Conservation (phyloP, 2,329 filamentous ascomycete species). For the Aschersonia sp. region DNA sequence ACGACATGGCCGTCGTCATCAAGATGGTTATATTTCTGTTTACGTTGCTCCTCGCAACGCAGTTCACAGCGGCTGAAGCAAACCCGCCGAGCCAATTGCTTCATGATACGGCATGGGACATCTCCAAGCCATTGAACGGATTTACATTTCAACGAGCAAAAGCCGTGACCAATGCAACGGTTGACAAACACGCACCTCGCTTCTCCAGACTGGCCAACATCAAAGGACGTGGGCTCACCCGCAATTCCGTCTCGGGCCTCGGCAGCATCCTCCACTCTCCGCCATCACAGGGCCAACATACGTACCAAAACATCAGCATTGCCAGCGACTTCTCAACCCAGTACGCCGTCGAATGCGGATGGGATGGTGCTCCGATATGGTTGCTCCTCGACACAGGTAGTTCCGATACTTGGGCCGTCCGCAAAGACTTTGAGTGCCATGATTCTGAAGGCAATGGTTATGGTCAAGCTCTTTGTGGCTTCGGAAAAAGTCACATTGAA, state of each 20-base stretch:
- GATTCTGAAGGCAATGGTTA: constrained; percentile 17
- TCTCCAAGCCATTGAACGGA: constrained; percentile 21
- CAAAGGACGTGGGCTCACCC: constrained; percentile 8
- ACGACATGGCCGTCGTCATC: not conserved
- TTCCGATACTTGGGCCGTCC: constrained; percentile 35
- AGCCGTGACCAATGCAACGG: constrained; percentile 10
- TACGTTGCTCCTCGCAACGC: constrained; percentile 3
- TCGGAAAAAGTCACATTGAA: constrained; percentile 22
- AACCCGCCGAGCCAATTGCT: not conserved
- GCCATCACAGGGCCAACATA: constrained; percentile 7
- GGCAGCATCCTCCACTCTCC: constrained; percentile 8
- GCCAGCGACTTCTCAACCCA: constrained; percentile 24
- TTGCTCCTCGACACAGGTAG: constrained; percentile 36
- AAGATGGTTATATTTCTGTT: not conserved
- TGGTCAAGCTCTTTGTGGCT: constrained; percentile 20
- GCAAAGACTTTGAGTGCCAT: constrained; percentile 25
- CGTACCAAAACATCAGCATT: constrained; percentile 23
- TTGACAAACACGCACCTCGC: constrained; percentile 14
- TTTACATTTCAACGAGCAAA: constrained; percentile 21
- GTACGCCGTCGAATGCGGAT: constrained; percentile 25
- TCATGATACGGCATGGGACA: constrained; percentile 12
- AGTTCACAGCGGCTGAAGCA: constrained; percentile 1
- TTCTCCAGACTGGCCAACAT: constrained; percentile 20
- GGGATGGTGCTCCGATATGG: constrained; percentile 23
- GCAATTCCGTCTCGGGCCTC: constrained; percentile 17